Evolutionary conservation across 352 stramenopile species (phyloP).

Genomic region (Elongisporangium prolatum): DNA sequence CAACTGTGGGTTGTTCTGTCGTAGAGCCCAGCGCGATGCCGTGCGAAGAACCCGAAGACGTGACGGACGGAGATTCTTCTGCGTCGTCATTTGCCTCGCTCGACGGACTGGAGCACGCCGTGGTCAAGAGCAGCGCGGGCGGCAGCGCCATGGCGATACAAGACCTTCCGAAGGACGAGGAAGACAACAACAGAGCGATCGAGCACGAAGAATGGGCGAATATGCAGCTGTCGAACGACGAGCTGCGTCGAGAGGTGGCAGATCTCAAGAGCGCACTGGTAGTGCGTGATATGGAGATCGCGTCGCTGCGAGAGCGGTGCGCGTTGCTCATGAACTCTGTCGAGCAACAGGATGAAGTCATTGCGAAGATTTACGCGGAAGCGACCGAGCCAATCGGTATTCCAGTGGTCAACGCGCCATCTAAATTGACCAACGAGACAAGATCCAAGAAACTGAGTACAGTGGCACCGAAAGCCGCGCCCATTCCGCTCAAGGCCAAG

Average conservation of each 20-base stretch:
- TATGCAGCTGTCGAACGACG: slow-evolving; percentile 37
- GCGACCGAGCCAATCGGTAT: slow-evolving; percentile 6
- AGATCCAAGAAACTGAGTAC: not conserved
- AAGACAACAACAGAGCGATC: slow-evolving; percentile 5
- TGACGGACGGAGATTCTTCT: not conserved
- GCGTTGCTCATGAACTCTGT: slow-evolving; percentile 51
- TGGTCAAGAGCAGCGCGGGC: not conserved
- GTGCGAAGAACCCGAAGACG: slow-evolving; percentile 9
- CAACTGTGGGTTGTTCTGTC: not conserved
- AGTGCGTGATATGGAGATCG: slow-evolving; percentile 72
- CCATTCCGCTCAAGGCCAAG: slow-evolving; percentile 4
- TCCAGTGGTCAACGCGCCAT: not conserved
- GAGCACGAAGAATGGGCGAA: slow-evolving; percentile 15
- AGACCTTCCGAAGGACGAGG: not conserved
- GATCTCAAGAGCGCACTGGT: slow-evolving; percentile 69
- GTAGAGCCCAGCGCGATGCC: not conserved
- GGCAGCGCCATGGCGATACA: slow-evolving; percentile 4
- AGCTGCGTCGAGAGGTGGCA: slow-evolving; percentile 43
- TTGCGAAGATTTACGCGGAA: slow-evolving; percentile 72
- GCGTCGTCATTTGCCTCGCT: slow-evolving; percentile 17
- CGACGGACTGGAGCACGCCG: slow-evolving; percentile 2
- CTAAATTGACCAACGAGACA: not conserved
- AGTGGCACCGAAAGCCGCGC: not conserved
- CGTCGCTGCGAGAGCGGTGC: slow-evolving; percentile 55
- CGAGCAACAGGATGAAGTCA: slow-evolving; percentile 73